phyloP scores from a whole-genome alignment of 306 rosid species.

The Coriaria nepalensis region DNA sequence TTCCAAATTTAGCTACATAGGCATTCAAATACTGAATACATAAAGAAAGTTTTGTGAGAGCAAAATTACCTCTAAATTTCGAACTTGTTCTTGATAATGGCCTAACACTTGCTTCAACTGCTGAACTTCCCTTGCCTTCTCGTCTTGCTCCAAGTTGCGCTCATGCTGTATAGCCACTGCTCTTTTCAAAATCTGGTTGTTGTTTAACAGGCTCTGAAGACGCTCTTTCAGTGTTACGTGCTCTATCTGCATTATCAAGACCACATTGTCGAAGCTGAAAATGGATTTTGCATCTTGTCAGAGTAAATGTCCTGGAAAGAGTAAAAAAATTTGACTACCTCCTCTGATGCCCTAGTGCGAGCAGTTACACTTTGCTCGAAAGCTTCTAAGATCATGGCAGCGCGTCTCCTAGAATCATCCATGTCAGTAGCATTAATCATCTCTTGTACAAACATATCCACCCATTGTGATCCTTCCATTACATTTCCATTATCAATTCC shows the following conservation, averaged over 20 bases:
- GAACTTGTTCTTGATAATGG: slow-evolving; percentile 30
- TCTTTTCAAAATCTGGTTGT: slow-evolving; percentile 31
- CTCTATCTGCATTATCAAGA: slow-evolving; percentile 12
- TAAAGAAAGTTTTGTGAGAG: neutral
- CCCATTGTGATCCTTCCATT: slow-evolving; percentile 20
- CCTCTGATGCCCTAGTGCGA: slow-evolving; percentile 11
- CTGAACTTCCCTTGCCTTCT: slow-evolving; percentile 22
- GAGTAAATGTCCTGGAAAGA: no score
- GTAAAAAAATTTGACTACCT: slow-evolving; percentile 12
- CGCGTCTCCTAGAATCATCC: slow-evolving; percentile 23
- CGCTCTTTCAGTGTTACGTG: slow-evolving; percentile 22
- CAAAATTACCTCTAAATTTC: slow-evolving; percentile 20
- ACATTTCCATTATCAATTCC: slow-evolving; percentile 1
- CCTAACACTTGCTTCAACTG: slow-evolving; percentile 19
- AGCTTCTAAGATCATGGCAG: slow-evolving; percentile 26
- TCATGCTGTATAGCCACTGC: slow-evolving; percentile 32
- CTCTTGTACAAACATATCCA: slow-evolving; percentile 29
- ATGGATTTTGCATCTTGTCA: no score
- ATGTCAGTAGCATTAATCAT: slow-evolving; percentile 21
- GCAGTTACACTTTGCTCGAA: slow-evolving; percentile 21
- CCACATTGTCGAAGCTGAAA: no score
- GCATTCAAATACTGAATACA: no score
- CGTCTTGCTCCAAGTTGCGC: slow-evolving; percentile 26
- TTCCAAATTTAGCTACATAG: no score
- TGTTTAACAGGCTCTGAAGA: slow-evolving; percentile 25